Evolutionary conservation across 2,329 filamentous ascomycete species (phyloP).

Genomic region (Cladosporium colombiae): DNA sequence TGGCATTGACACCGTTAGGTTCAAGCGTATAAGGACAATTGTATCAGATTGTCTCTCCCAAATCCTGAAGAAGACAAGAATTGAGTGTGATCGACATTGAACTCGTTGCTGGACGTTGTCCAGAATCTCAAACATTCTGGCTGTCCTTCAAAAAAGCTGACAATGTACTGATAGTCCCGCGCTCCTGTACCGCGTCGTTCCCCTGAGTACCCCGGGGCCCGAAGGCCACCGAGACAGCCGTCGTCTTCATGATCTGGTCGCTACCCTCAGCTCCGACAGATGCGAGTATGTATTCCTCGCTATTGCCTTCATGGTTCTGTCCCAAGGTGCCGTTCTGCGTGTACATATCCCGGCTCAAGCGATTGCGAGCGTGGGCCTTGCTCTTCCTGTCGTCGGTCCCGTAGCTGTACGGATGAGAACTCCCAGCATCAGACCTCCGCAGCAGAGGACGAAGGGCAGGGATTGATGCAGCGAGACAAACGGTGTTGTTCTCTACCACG

Average conservation of each 20-base stretch:
- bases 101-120: background rate
- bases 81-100: background rate
- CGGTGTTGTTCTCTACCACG: conserved; percentile 23
- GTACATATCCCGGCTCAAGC: background rate
- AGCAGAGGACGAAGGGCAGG: conserved; percentile 22
- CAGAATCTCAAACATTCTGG: background rate
- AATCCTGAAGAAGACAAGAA: background rate
- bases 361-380: background rate
- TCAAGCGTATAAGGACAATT: background rate
- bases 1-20: background rate
- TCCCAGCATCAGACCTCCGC: background rate
- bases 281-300: conserved; percentile 19
- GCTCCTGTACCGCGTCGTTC: background rate
- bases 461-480: conserved; percentile 23
- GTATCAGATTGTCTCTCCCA: background rate
- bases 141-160: background rate
- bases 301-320: background rate
- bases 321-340: background rate
- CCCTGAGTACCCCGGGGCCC: background rate
- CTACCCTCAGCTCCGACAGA: conserved; percentile 11
- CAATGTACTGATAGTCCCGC: background rate
- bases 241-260: background rate
- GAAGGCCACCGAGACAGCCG: background rate
- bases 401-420: background rate
- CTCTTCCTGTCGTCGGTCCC: background rate